Base-by-base conservation (phyloP, 805 yeast species). In the Saccharomycopsis babjevae region DNA sequence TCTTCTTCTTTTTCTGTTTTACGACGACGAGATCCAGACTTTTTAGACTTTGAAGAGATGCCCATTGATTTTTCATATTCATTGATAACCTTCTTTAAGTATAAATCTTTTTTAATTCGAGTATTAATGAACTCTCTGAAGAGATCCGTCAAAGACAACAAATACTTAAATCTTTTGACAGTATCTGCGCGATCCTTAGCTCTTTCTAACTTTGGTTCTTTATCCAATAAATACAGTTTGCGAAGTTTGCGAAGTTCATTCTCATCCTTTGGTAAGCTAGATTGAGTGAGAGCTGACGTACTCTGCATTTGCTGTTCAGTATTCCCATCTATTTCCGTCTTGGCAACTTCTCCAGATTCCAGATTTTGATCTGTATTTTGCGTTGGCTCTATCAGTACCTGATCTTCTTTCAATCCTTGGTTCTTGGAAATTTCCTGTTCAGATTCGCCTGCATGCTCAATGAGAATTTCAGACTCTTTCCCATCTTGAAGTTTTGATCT, bases 1-100 rank as follows among this genome's bases (percentile, higher is more conserved):
- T 93, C 98, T 73, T 93, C 99, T 72, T 93, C 97, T 72, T 89
- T 87, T 73, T 94, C 98, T 0, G 97, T 84, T 69, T 92, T 94
- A 65, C 97, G 80, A 59, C 88, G 83, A 57, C 94, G 84, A 32
- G 76, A 30, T 10, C 46, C 32, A 1, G 58, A 10, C 58, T 66
- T 65, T 60, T 60, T 62, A 65, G 58, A 57, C 62, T 60, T 69
- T 57, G 60, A 65, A 62, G 59, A 68, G 57, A 76, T 75, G 28
- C 77, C 77, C 34, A 73, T 70, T 62, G 82, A 77, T 30, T 74
- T 73, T 66, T 86, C 91, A 32, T 83, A 75, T 57, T 79, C 80
- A 65, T 81, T 78, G 60, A 88, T 74, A 42, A 85, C 66, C 65
- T 81, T 82, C 70, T 83, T 84, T 68, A 92, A 82, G 46, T 79